These are phyloP conservation scores for Olyra latifolia DNA, from an alignment of 176 grass and related monocot genomes.

Conservation along the genomic window DNA sequence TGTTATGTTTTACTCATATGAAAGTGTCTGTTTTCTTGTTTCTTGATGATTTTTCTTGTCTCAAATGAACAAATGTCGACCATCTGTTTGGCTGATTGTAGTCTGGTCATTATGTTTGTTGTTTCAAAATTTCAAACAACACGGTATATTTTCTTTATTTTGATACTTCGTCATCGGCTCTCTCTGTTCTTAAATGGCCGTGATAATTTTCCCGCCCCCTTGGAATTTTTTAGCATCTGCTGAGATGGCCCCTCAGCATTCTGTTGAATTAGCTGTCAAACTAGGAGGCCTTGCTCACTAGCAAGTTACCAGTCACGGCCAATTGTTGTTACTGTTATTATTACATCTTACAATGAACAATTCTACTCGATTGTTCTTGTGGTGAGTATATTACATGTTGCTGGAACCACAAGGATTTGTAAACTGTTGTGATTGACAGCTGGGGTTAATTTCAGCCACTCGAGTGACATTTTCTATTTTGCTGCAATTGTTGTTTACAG, in stretches of 20 bases:
- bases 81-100: not conserved
- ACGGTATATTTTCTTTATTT: not conserved
- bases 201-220: not conserved
- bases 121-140: not conserved
- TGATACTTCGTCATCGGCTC: not conserved
- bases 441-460: conserved; percentile 9
- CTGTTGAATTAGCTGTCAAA: not conserved
- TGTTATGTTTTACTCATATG: too few relatives aligned
- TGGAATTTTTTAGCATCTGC: not conserved
- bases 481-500: not conserved
- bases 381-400: not conserved
- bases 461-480: not conserved
- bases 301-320: conserved; percentile 14
- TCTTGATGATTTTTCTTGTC: too few relatives aligned
- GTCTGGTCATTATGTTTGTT: not conserved
- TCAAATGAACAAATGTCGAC: too few relatives aligned
- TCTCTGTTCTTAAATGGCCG: not conserved
- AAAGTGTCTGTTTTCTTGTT: too few relatives aligned
- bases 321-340: not conserved
- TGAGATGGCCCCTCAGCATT: not conserved
- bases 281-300: not conserved
- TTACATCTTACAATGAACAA: conserved; percentile 12
- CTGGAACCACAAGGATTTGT: not conserved
- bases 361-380: not conserved
- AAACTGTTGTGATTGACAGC: not conserved